Evolutionary conservation across 108 stramenopile genomes (phyloP).

Genomic region (Aurantiochytrium sp.): DNA sequence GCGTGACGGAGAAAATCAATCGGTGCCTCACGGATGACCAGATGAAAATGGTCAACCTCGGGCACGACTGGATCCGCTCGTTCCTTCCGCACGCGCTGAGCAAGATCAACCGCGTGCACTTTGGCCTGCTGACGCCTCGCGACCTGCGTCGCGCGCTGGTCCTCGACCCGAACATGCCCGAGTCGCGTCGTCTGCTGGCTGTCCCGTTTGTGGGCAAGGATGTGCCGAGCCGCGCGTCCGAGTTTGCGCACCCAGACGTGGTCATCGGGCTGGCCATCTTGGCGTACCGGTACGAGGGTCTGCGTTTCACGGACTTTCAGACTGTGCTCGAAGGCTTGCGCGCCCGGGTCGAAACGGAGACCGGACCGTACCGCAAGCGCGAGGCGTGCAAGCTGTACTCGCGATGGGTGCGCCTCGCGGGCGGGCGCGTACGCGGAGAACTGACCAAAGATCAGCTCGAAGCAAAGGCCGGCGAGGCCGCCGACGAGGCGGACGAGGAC

Average conservation of each 20-base stretch:
- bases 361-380: conserved; percentile 89
- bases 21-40: conserved; percentile 22
- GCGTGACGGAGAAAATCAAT: conserved; percentile 20
- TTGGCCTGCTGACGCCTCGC: conserved; percentile 33
- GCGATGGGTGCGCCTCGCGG: background rate
- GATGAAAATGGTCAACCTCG: conserved; percentile 42
- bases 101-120: conserved; percentile 46
- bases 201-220: conserved; percentile 55
- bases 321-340: conserved; percentile 74
- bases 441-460: background rate
- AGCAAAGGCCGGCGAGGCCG: background rate
- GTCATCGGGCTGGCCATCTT: conserved; percentile 44
- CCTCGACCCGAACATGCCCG: conserved; percentile 39
- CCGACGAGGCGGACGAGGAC: background rate
- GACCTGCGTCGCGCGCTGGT: conserved; percentile 8
- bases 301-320: conserved; percentile 37
- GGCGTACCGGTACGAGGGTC: conserved; percentile 42
- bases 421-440: background rate
- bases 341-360: conserved; percentile 86
- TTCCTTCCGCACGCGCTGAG: conserved; percentile 39
- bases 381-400: conserved; percentile 62
- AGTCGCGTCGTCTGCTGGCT: conserved; percentile 33
- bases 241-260: conserved; percentile 51
- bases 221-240: conserved; percentile 34
- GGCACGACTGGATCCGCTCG: conserved; percentile 28